phyloP scores from a whole-genome alignment of 2,329 filamentous ascomycete species.

The Colletotrichum sp. region DNA sequence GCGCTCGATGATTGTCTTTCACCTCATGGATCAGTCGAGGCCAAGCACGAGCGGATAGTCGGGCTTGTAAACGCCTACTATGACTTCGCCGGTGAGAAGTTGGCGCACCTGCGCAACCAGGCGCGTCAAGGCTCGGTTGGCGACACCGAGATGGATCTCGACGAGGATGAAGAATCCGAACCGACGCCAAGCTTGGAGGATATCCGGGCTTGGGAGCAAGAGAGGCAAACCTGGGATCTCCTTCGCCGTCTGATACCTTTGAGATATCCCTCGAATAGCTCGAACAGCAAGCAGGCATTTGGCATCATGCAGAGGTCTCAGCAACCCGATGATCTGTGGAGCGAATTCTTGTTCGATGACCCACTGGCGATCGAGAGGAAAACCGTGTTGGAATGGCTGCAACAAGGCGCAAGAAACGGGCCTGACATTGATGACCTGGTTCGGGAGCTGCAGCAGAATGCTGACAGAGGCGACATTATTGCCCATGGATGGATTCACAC shows the following conservation, averaged over 20 bases:
- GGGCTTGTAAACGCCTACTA: slow-evolving; percentile 72
- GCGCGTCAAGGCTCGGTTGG: slow-evolving; percentile 23
- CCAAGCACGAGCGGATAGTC: slow-evolving; percentile 70
- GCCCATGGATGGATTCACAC: slow-evolving; percentile 93
- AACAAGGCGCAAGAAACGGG: slow-evolving; percentile 74
- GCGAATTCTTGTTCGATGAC: slow-evolving; percentile 77
- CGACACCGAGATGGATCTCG: slow-evolving; percentile 61
- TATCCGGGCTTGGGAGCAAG: slow-evolving; percentile 72
- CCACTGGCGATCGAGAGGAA: slow-evolving; percentile 78
- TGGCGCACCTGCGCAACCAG: slow-evolving; percentile 47
- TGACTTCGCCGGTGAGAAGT: slow-evolving; percentile 54
- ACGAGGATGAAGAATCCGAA: slow-evolving; percentile 48
- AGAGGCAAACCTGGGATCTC: slow-evolving; percentile 91
- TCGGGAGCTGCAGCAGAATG: slow-evolving; percentile 75
- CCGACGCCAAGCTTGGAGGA: slow-evolving; percentile 45
- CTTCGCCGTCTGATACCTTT: slow-evolving; percentile 76
- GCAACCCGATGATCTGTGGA: not conserved
- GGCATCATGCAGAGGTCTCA: not conserved
- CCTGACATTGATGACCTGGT: slow-evolving; percentile 79
- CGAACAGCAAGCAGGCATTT: not conserved
- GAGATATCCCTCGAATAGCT: slow-evolving; percentile 55
- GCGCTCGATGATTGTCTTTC: slow-evolving; percentile 77
- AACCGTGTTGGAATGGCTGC: slow-evolving; percentile 84
- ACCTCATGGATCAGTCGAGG: slow-evolving; percentile 50
- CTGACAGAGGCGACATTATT: slow-evolving; percentile 82